These are phyloP conservation scores for Podosphaera xanthii DNA, from an alignment of 2,329 filamentous ascomycete species.

Conservation along the genomic window DNA sequence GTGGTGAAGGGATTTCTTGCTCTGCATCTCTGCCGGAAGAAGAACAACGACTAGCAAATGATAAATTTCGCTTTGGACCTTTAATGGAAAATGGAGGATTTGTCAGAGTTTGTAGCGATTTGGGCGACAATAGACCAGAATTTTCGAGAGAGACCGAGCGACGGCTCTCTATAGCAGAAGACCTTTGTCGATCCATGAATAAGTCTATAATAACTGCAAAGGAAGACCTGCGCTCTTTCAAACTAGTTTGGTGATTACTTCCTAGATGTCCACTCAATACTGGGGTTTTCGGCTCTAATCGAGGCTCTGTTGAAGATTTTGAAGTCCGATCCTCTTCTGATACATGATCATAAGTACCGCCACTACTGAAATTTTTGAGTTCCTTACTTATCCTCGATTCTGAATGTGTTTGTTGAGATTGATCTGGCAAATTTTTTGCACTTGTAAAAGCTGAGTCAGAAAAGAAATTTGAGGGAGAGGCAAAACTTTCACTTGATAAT, in stretches of 20 bases:
- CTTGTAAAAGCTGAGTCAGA: constrained; percentile 75
- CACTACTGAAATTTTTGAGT: constrained; percentile 22
- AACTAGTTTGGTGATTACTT: constrained; percentile 5
- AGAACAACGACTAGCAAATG: constrained; percentile 34
- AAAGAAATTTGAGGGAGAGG: constrained; percentile 20
- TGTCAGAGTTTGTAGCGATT: constrained; percentile 26
- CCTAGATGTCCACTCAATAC: constrained; percentile 8
- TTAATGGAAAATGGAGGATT: constrained; percentile 19
- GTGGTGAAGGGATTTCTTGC: constrained; percentile 17
- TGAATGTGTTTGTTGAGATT: constrained; percentile 21
- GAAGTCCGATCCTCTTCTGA: background rate
- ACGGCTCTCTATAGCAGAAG: constrained; percentile 25
- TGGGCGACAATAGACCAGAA: constrained; percentile 14
- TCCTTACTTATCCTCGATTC: constrained; percentile 20
- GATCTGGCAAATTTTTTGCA: constrained; percentile 56
- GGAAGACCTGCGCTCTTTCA: constrained; percentile 28
- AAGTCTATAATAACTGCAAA: constrained; percentile 29
- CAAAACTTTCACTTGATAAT: constrained; percentile 2
- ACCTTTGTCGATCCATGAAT: constrained; percentile 31
- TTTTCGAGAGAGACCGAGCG: constrained; percentile 22
- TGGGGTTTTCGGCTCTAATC: background rate
- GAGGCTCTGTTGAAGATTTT: background rate
- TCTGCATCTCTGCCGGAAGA: constrained; percentile 10
- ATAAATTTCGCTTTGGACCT: constrained; percentile 36
- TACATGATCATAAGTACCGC: constrained; percentile 8